Base-by-base conservation (phyloP, 2,329 filamentous ascomycete species). In the Ceratocystis smalleyi region DNA sequence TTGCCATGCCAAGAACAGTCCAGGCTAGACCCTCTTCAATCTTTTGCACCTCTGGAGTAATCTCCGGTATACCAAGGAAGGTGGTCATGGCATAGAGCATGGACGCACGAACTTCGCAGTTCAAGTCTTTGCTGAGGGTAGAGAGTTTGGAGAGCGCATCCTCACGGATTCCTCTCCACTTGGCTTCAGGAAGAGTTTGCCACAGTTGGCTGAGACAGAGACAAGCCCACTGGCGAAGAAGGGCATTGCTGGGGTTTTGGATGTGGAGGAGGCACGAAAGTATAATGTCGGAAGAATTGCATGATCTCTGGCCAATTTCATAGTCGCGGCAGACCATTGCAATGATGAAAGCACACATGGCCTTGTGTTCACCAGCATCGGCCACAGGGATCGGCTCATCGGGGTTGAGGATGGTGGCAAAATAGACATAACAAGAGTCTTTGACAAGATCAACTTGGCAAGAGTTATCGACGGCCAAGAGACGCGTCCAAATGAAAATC, bases 401-500 rank as follows among this genome's bases (percentile, higher is more conserved):
- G 1, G 91, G 90, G 71, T 91, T 92, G 68, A 97, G 81, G 63
- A 97, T 96, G 67, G 86, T 87, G 62, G 94, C 91, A 73, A 99
- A 99, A 75, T 99, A 99, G 70, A 90, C 89, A 71, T 96, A 97
- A 5, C 94, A 94, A 70, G 91, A 96, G 72, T 99, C 94, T 75
- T 97, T 97, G 69, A 97, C 84, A 12, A 99, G 78, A 73, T 99
- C 94, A 67, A 86, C 85, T 73, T 99, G 94, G 71, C 94, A 96
- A 0, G 89, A 89, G 66, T 94, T 86, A 71, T 99, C 94, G 5
- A 99, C 94, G 6, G 94, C 94, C 68, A 99, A 83, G 54, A 99
- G 90, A 60, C 94, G 84, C 5, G 94, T 91, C 94, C 94, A 99
- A 68, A 99, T 99, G 74, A 97, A 99, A 4, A 99, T 91, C 94